Conservation (phyloP, 2,329 filamentous ascomycete genomes). For the Aspergillus jensenii region DNA sequence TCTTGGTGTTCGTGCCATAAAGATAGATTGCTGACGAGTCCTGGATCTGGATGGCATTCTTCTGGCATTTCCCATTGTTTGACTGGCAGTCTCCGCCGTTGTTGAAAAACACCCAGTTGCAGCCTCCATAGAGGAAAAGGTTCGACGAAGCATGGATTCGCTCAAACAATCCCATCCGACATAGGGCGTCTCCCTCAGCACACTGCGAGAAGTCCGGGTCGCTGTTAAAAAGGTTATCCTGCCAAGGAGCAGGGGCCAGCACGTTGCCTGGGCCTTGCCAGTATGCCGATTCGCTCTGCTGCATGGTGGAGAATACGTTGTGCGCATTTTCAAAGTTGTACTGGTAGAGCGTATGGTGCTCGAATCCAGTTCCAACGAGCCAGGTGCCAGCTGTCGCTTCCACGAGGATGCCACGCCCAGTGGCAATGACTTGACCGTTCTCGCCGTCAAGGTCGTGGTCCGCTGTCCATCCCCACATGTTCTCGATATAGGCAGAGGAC, state of each 20-base stretch:
- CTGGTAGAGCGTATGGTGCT: constrained; percentile 50
- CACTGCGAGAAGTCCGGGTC: constrained; percentile 32
- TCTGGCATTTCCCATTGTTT: constrained; percentile 37
- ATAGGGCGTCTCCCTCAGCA: constrained; percentile 29
- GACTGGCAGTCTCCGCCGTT: constrained; percentile 30
- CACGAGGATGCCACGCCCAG: constrained; percentile 42
- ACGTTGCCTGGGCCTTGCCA: constrained; percentile 32
- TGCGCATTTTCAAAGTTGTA: constrained; percentile 46
- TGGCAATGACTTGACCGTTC: constrained; percentile 30
- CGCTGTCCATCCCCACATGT: constrained; percentile 51
- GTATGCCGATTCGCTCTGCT: constrained; percentile 35
- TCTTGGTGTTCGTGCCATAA: constrained; percentile 32
- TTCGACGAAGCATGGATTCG: constrained; percentile 29
- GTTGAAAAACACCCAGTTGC: constrained; percentile 44
- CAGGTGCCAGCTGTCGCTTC: constrained; percentile 45
- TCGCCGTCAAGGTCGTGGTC: constrained; percentile 50
- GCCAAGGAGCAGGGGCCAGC: constrained; percentile 31
- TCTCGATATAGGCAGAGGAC: constrained; percentile 55
- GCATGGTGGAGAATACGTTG: constrained; percentile 42
- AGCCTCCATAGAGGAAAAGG: constrained; percentile 40
- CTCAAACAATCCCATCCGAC: constrained; percentile 38
- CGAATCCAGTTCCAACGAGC: constrained; percentile 48
- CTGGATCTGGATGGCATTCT: constrained; percentile 32
- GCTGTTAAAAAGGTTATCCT: constrained; percentile 16
- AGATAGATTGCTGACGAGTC: constrained; percentile 27